Conservation (phyloP, 1,139 yeast genomes). For the Pichia sp. region DNA sequence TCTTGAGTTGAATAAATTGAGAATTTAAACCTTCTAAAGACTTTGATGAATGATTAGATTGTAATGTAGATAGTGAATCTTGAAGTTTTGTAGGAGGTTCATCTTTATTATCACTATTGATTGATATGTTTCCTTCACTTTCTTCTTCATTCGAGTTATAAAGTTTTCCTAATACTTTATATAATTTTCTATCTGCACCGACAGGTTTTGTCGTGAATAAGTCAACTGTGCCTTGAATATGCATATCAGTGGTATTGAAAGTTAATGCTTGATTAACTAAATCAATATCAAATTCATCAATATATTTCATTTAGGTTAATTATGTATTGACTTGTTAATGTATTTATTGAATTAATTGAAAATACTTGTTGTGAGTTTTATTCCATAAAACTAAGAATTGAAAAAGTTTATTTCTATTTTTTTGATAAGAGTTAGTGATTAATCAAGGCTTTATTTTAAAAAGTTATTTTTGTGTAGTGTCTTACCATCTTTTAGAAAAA, state of each 20-base stretch:
- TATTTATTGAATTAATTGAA: not conserved
- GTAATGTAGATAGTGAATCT: constrained; percentile 13
- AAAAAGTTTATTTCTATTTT: not conserved
- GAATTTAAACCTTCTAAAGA: constrained; percentile 21
- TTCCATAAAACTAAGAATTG: not conserved
- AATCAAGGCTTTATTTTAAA: not conserved
- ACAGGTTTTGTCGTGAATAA: constrained; percentile 91
- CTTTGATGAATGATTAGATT: constrained; percentile 6
- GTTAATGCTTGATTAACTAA: constrained; percentile 79
- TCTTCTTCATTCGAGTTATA: constrained; percentile 19
- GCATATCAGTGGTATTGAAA: constrained; percentile 83
- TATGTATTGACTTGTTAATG: not conserved
- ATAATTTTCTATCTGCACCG: constrained; percentile 80
- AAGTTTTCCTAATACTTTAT: constrained; percentile 77
- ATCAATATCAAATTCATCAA: constrained; percentile 88
- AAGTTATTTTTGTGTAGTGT: not conserved
- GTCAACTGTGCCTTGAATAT: constrained; percentile 89
- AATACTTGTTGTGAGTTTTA: not conserved
- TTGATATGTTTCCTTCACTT: not conserved
- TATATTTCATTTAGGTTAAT: constrained; percentile 45
- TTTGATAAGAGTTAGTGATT: not conserved
- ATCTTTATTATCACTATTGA: constrained; percentile 6
- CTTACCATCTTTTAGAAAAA: not conserved
- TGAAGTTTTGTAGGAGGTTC: constrained; percentile 7
- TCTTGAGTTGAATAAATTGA: constrained; percentile 27